Evolutionary conservation across 768 basidiomycete species (phyloP), one percentile per base, ranked within the genome.

Genomic region (Dendrothele bispora): DNA sequence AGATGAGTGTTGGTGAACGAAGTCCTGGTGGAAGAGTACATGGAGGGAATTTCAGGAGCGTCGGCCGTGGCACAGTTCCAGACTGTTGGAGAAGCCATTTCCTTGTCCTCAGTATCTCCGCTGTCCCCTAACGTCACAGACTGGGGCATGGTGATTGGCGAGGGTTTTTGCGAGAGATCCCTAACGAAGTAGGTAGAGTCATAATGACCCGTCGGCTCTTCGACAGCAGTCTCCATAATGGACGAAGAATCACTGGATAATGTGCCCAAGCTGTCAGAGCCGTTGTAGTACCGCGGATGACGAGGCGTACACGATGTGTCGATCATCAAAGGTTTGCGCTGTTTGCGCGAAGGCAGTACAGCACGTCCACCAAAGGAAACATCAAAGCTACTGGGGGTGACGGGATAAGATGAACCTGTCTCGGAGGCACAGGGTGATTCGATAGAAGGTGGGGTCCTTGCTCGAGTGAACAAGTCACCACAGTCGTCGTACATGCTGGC

Each of bases 201-300:
- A 55, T 79, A 82, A 11, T 76, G 73, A 45, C 78, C 82, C 17
- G 46, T 15, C n/a, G 46, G 46, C 46, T 78, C 76, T 63, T 88
- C 86, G 39, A 86, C 79, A 30, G 86, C 86, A 17, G 86, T 88
- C 49, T 84, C 85, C 85, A 88, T 86, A 54, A 74, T 72, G n/a
- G n/a, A n/a, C 22, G 84, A 84, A 26, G 83, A 82, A 15, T 71
- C 68, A 29, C 78, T 74, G 12, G 78, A 78, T 49, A 57, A 71
- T 35, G 72, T 75, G 17, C 67, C 67, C 26, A 67, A 62, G 59
- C 72, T 67, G 55, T 68, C 72, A 48, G 67, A 65, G 53, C 68
- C 66, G 52, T 66, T 69, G 54, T 78, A 72, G 61, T 78, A 79
- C 53, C 73, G 73, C 44, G 71, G 68, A 17, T 72, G 73, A 37